These are phyloP conservation scores for Protomyces arabidopsidicola DNA, from an alignment of 1,139 yeast genomes.

Conservation along the genomic window DNA sequence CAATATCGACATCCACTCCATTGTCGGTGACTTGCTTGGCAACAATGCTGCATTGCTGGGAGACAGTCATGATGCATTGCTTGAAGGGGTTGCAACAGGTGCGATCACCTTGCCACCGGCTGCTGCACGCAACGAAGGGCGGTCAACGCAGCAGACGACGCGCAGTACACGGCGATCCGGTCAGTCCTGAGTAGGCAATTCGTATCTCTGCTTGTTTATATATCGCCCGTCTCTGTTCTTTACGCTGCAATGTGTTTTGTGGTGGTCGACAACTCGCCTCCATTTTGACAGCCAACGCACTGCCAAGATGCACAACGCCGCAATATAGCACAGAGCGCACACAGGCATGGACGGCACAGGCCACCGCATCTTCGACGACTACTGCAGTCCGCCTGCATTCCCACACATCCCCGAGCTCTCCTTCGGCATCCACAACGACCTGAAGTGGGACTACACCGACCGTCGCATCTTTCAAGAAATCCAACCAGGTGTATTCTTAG, in stretches of 20 bases:
- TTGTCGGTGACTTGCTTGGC: background rate
- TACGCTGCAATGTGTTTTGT: too few species aligned
- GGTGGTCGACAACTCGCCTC: too few species aligned
- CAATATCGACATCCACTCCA: background rate
- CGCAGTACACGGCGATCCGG: background rate
- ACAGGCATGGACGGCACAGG: too few species aligned
- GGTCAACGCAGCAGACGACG: background rate
- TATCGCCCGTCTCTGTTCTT: too few species aligned
- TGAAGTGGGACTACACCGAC: slow-evolving; percentile 16
- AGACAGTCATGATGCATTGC: background rate
- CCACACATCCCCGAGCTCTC: background rate
- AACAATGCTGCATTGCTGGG: background rate
- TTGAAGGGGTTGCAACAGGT: background rate
- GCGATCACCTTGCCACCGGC: background rate
- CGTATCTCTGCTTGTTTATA: too few species aligned
- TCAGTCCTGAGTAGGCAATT: background rate
- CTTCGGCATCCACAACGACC: background rate
- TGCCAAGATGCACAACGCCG: too few species aligned
- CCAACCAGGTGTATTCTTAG: slow-evolving; percentile 12
- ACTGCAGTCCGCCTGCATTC: background rate
- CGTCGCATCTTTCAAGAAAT: slow-evolving; percentile 24
- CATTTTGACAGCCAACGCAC: too few species aligned
- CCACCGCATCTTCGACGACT: background rate
- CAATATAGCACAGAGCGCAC: too few species aligned
- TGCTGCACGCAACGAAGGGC: too few species aligned